Conservation (phyloP, 768 basidiomycete species). For the Sporobolomyces pararoseus region DNA sequence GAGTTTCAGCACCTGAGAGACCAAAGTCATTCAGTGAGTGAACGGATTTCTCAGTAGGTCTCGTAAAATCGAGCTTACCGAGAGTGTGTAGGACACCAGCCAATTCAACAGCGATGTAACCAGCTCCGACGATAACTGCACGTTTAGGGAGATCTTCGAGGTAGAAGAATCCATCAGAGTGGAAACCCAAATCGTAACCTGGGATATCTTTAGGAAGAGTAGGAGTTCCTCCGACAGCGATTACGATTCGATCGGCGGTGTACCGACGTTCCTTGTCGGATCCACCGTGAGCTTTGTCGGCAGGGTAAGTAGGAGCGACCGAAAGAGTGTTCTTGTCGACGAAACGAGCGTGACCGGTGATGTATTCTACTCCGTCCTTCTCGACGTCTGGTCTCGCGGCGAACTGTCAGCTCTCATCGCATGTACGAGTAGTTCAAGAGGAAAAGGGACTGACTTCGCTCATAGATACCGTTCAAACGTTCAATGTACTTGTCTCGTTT, state of each 20-base stretch:
- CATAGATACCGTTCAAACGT: slow-evolving; percentile 84
- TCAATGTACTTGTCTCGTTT: slow-evolving; percentile 94
- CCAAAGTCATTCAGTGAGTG: background rate
- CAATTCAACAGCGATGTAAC: slow-evolving; percentile 96
- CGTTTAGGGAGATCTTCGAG: slow-evolving; percentile 84
- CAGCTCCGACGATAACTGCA: slow-evolving; percentile 91
- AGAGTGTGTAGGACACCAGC: slow-evolving; percentile 89
- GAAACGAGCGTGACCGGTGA: slow-evolving; percentile 72
- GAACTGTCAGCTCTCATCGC: too few species aligned
- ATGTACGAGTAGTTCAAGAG: too few species aligned
- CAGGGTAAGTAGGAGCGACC: slow-evolving; percentile 55
- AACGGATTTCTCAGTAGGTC: background rate
- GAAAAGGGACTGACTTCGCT: slow-evolving; percentile 58
- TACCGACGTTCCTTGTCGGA: slow-evolving; percentile 69
- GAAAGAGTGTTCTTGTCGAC: slow-evolving; percentile 66
- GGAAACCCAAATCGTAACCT: slow-evolving; percentile 74
- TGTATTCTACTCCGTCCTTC: slow-evolving; percentile 81
- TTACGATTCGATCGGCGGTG: slow-evolving; percentile 68
- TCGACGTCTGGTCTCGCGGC: slow-evolving; percentile 56
- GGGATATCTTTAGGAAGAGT: slow-evolving; percentile 74
- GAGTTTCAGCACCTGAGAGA: slow-evolving; percentile 67
- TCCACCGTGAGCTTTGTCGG: slow-evolving; percentile 39
- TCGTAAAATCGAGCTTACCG: slow-evolving; percentile 46
- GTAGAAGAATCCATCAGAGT: slow-evolving; percentile 95
- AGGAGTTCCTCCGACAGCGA: slow-evolving; percentile 84